Evolutionary conservation across 2,329 filamentous ascomycete species (phyloP).

Genomic region (Myriosclerotinia scirpicola): DNA sequence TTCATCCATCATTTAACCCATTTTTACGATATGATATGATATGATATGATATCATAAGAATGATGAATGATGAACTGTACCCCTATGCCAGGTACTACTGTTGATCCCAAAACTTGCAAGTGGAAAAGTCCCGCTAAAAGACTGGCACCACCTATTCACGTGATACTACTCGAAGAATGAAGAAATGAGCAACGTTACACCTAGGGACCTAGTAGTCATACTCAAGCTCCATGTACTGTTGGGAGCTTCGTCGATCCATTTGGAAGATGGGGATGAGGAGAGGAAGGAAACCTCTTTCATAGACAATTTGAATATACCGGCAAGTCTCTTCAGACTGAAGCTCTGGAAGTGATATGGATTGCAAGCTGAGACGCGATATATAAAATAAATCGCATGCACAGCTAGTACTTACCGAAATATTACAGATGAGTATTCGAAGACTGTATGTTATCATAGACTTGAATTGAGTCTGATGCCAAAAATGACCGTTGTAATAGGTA

Average conservation of each 20-base stretch:
- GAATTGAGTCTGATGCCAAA: background rate
- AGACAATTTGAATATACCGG: too few relatives aligned
- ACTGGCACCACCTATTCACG: background rate
- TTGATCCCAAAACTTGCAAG: background rate
- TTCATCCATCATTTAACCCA: too few relatives aligned
- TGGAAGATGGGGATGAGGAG: background rate
- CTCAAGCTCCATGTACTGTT: background rate
- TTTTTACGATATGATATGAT: background rate
- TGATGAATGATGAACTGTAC: too few relatives aligned
- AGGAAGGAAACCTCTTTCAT: too few relatives aligned
- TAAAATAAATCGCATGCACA: background rate
- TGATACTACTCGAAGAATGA: background rate
- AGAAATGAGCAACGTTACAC: background rate
- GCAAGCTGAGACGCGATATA: too few relatives aligned
- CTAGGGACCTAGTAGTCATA: too few relatives aligned
- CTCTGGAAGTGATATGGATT: too few relatives aligned
- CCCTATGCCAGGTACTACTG: too few relatives aligned
- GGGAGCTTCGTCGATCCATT: background rate
- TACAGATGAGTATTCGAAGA: background rate
- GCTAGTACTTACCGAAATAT: background rate
- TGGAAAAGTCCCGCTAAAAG: background rate
- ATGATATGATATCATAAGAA: too few relatives aligned
- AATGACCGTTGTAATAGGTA: background rate
- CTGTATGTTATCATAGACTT: background rate
- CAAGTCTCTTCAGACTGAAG: background rate